Percentiles rank a stretch among this genome's conserved stretches.
phyloP scores from a whole-genome alignment of 1,284 basidiomycete genomes.

The Cutaneotrichosporon sp. region DNA sequence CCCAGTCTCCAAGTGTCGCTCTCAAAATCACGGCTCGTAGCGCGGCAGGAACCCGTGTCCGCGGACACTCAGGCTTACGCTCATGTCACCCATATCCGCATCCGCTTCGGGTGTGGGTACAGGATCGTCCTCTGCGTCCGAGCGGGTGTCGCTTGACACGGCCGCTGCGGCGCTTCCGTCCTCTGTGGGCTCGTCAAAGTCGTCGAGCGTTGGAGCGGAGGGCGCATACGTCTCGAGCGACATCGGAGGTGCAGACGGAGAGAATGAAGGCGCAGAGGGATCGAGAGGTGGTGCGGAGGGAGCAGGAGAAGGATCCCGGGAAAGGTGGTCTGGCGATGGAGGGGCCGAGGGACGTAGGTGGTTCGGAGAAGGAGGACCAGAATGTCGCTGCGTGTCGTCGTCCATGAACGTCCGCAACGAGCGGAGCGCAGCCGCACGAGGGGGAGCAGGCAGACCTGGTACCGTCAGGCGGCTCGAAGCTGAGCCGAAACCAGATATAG shows the following conservation, averaged over 20 bases:
- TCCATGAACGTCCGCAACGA: constrained; percentile 21
- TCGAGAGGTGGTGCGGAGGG: constrained; percentile 32
- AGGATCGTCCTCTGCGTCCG: neutral
- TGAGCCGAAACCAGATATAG: neutral
- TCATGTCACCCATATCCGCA: constrained; percentile 9
- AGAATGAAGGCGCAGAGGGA: constrained; percentile 30
- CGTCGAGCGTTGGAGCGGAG: neutral
- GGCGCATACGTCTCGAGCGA: constrained; percentile 3
- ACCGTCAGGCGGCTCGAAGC: neutral
- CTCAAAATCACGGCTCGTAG: constrained; percentile 18
- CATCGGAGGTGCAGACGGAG: constrained; percentile 29
- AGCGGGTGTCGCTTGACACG: neutral
- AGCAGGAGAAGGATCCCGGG: constrained; percentile 18
- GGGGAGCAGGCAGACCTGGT: constrained; percentile 27
- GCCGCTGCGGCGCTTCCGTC: neutral
- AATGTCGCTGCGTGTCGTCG: neutral
- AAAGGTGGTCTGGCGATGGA: constrained; percentile 24
- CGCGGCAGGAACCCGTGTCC: constrained; percentile 21
- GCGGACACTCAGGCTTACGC: constrained; percentile 17
- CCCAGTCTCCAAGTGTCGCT: neutral
- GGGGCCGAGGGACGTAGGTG: neutral
- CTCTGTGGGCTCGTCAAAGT: neutral
- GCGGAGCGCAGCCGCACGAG: constrained; percentile 17
- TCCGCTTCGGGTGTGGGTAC: neutral
- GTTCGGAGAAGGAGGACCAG: neutral